Evolutionary conservation across 2,329 filamentous ascomycete species (phyloP), one percentile per base, ranked within the genome.

Genomic region (Diplodia mutila): DNA sequence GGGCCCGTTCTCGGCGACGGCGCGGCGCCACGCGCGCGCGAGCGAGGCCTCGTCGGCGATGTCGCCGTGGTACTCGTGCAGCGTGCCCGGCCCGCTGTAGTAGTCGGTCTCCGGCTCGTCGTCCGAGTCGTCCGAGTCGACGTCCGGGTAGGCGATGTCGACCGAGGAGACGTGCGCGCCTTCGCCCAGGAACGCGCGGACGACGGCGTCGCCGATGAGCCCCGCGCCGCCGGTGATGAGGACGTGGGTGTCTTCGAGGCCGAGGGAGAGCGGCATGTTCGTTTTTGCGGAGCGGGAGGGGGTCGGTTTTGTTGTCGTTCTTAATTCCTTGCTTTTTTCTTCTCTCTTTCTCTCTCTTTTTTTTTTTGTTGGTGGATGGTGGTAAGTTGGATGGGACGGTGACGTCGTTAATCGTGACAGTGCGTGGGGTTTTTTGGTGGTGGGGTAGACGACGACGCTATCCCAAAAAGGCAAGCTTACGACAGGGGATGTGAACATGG

Each of bases 141-240:
- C n/a, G n/a, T n/a, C n/a, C n/a, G n/a, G n/a, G 68, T 65, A 42
- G 49, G 67, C 42, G 52, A 79, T 73, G 65, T 80, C 78, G 42
- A 79, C 71, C 14, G 72, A 77, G 5, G 79, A 80, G 25, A 84
- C 82, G 37, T 75, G 74, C 29, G 77, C 75, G n/a, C 80, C 80
- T 7, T 81, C 70, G 21, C 71, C 68, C 2, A 79, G 71, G n/a
- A 84, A 73, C 2, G 77, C 76, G 21, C 75, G 72, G 1, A 82
- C 74, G 29, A 84, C 77, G 34, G 75, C 75, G 9, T 75, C 73
- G 42, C 82, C 83, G 3, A 85, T 72, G 70, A 84, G 84, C 8
- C 83, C 83, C 48, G 77, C 78, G 16, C 80, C 82, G n/a, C 83
- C 82, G 4, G 82, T 84, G 32, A 84, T 75, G 3, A 84, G 75